phyloP scores from a whole-genome alignment of 1,284 basidiomycete species.

The Coniferiporia weirii region DNA sequence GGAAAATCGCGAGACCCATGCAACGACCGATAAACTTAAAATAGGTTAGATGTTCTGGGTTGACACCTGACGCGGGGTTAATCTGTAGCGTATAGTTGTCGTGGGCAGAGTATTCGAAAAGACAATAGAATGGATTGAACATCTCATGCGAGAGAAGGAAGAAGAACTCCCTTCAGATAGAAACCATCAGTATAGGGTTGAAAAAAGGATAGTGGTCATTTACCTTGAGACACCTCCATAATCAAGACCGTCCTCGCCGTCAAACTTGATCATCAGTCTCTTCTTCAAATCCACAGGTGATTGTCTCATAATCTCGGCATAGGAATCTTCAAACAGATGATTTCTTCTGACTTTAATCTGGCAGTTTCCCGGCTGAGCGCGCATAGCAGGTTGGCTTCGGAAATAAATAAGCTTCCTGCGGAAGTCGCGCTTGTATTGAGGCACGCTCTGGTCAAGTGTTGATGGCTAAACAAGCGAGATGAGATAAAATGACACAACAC shows the following conservation, averaged over 20 bases:
- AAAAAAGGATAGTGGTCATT: conserved; percentile 21
- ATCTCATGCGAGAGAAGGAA: conserved; percentile 99
- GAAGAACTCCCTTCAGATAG: conserved; percentile 57
- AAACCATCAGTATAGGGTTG: conserved; percentile 19
- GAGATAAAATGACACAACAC: background rate
- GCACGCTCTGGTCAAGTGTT: conserved; percentile 72
- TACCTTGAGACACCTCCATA: conserved; percentile 90
- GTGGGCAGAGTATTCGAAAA: conserved; percentile 99
- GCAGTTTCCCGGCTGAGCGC: conserved; percentile 86
- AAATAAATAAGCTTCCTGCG: conserved; percentile 95
- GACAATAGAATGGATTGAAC: conserved; percentile 98
- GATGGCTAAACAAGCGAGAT: background rate
- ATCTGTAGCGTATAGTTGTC: conserved; percentile 99
- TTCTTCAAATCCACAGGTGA: conserved; percentile 93
- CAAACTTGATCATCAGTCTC: conserved; percentile 95
- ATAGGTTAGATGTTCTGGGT: conserved; percentile 98
- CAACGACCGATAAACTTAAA: conserved; percentile 99
- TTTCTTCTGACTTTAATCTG: conserved; percentile 92
- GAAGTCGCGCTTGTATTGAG: conserved; percentile 97
- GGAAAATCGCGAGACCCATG: conserved; percentile 95
- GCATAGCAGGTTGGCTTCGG: conserved; percentile 89
- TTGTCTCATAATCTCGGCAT: conserved; percentile 95
- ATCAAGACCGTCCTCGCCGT: conserved; percentile 93
- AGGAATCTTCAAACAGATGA: conserved; percentile 93
- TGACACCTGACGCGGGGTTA: conserved; percentile 95